These are phyloP conservation scores for Cucurbita ficifolia DNA, from an alignment of 306 rosid genomes.

Conservation along the genomic window DNA sequence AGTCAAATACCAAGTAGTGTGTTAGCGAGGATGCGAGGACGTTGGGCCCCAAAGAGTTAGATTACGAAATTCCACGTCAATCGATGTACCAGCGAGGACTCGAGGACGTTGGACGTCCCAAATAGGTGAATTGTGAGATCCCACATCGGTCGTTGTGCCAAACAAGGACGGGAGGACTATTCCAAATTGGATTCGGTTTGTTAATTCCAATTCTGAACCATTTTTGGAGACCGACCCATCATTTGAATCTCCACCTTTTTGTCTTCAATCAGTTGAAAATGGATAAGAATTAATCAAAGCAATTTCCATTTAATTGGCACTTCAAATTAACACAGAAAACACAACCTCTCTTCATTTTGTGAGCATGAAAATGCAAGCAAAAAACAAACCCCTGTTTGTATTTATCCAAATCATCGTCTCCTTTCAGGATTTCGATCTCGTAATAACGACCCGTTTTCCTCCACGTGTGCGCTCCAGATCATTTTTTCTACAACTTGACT, in stretches of 20 bases:
- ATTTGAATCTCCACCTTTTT: neutral
- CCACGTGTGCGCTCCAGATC: conserved; percentile 50
- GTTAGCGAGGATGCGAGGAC: too few relatives aligned
- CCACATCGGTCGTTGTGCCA: too few relatives aligned
- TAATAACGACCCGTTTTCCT: conserved; percentile 1
- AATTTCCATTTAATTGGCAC: neutral
- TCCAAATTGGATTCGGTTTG: too few relatives aligned
- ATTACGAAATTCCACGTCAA: too few relatives aligned
- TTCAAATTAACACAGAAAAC: neutral
- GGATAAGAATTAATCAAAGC: neutral
- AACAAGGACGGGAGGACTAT: too few relatives aligned
- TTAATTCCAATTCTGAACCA: neutral
- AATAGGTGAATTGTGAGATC: too few relatives aligned
- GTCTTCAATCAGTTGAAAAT: neutral
- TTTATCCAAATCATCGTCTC: neutral
- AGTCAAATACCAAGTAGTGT: too few relatives aligned
- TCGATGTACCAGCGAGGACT: too few relatives aligned
- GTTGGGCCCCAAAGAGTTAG: too few relatives aligned
- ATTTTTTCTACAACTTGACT: conserved; percentile 16
- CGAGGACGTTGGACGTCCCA: too few relatives aligned
- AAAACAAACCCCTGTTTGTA: neutral
- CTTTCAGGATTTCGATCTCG: neutral
- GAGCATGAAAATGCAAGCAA: neutral
- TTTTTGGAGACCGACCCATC: neutral
- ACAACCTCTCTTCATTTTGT: neutral